Evolutionary conservation across 2,329 filamentous ascomycete species (phyloP), one percentile per base, ranked within the genome.

Genomic region (Zarea fungicola): DNA sequence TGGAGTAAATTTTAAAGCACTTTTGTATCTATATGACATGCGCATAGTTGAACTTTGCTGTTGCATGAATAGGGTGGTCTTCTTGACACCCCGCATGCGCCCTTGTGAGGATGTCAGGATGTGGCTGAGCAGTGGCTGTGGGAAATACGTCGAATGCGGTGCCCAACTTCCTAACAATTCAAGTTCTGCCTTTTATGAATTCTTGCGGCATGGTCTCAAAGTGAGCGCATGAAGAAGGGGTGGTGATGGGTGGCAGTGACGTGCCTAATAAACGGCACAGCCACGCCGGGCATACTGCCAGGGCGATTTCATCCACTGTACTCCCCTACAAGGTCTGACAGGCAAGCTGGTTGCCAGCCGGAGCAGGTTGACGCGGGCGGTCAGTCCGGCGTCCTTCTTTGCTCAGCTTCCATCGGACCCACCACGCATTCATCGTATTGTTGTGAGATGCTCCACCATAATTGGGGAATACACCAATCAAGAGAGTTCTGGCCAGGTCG

Each of bases 391-490:
- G n/a, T n/a, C n/a, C n/a, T n/a, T n/a, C n/a, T n/a, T n/a, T n/a
- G n/a, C 14, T 29, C 10, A 25, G 23, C 25, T 26, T 18, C 4
- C 18, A 18, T n/a, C n/a, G 18, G 25, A 6, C 22, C 36, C 49
- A 34, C 34, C 16, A 22, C 51, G 51, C 51, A 48, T 52, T 50
- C 48, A 36, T 50, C 51, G 51, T 50, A 48, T 50, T 48, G 25
- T n/a, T 18, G n/a, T 40, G 18, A 36, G 6, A 3, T 1, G 26
- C 16, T 11, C 41, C 48, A 34, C n/a, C 14, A 8, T 16, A 45
- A 39, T 3, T 13, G 6, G 14, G 16, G 4, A 4, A 1, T 10
- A 3, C 7, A 11, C 48, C 42, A 50, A 50, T 45, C 21, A 32
- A 6, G 11, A 26, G 8, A 11, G 16, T 26, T 35, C 16, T 19